phyloP scores from a whole-genome alignment of 1,284 basidiomycete genomes.

The Wallemia mellicola region DNA sequence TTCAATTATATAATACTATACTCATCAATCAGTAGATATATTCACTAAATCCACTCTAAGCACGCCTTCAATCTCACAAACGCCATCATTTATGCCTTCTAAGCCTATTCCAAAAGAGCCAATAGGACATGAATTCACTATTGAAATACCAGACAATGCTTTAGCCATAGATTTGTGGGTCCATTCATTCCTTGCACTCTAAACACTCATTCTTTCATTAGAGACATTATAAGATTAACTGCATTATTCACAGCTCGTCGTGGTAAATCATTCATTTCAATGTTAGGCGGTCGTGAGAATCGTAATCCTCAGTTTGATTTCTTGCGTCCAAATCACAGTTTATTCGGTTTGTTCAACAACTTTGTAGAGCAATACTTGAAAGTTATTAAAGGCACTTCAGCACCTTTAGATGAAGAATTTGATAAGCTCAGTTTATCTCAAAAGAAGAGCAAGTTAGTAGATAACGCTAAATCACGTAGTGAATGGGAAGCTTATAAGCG shows the following conservation, averaged over 20 bases:
- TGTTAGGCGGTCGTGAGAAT: conserved; percentile 60
- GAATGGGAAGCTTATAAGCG: conserved; percentile 62
- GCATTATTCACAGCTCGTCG: conserved; percentile 83
- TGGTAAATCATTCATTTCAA: conserved; percentile 56
- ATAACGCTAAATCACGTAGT: conserved; percentile 43
- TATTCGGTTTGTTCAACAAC: conserved; percentile 87
- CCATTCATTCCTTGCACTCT: neutral
- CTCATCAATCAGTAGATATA: conserved; percentile 20
- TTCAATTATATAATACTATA: neutral
- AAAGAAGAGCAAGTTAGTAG: conserved; percentile 44
- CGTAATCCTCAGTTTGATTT: conserved; percentile 97
- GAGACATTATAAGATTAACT: conserved; percentile 29
- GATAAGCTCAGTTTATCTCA: conserved; percentile 24
- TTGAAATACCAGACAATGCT: conserved; percentile 54
- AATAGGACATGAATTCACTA: conserved; percentile 48
- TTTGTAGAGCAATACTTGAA: conserved; percentile 89
- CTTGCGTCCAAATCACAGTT: conserved; percentile 70
- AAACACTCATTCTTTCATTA: conserved; percentile 2
- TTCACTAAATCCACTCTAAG: conserved; percentile 15
- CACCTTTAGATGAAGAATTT: conserved; percentile 25
- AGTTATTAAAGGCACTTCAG: conserved; percentile 27
- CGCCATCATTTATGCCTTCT: conserved; percentile 7
- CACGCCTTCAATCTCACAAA: conserved; percentile 11
- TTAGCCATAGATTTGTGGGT: conserved; percentile 49
- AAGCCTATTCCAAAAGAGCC: conserved; percentile 31